These are phyloP conservation scores for Nidula niveotomentosa DNA, from an alignment of 1,284 basidiomycete species.

Conservation along the genomic window DNA sequence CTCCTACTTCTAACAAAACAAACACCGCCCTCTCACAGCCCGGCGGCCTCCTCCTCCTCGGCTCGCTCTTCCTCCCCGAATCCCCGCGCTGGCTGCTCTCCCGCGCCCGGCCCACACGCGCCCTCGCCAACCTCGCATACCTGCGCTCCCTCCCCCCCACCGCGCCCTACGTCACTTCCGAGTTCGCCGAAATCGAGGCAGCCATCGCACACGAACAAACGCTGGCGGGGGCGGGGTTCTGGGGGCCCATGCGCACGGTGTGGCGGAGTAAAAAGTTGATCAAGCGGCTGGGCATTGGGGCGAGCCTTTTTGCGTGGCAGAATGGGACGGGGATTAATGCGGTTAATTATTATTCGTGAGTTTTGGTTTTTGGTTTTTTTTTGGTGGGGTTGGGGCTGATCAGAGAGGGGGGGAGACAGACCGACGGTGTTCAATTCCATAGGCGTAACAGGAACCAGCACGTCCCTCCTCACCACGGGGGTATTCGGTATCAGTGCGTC, in stretches of 20 bases:
- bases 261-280: conserved; percentile 20
- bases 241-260: conserved; percentile 27
- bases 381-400: neutral
- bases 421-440: conserved; percentile 40
- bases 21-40: conserved; percentile 24
- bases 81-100: conserved; percentile 50
- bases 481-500: conserved; percentile 42
- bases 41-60: conserved; percentile 40
- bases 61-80: conserved; percentile 43
- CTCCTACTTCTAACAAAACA: neutral
- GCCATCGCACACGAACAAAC: conserved; percentile 26
- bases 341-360: conserved; percentile 40
- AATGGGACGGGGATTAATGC: conserved; percentile 39
- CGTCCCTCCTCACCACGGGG: conserved; percentile 44
- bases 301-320: conserved; percentile 31
- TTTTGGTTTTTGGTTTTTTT: neutral
- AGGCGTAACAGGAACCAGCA: conserved; percentile 35
- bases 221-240: conserved; percentile 30
- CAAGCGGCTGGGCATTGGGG: conserved; percentile 23
- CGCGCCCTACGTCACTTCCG: conserved; percentile 35
- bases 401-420: conserved; percentile 6
- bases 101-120: conserved; percentile 34
- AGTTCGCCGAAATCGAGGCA: conserved; percentile 26
- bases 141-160: conserved; percentile 37
- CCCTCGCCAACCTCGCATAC: conserved; percentile 35